These are phyloP conservation scores for Penicillium hesseltinei DNA, from an alignment of 2,329 filamentous ascomycete genomes.

Conservation along the genomic window DNA sequence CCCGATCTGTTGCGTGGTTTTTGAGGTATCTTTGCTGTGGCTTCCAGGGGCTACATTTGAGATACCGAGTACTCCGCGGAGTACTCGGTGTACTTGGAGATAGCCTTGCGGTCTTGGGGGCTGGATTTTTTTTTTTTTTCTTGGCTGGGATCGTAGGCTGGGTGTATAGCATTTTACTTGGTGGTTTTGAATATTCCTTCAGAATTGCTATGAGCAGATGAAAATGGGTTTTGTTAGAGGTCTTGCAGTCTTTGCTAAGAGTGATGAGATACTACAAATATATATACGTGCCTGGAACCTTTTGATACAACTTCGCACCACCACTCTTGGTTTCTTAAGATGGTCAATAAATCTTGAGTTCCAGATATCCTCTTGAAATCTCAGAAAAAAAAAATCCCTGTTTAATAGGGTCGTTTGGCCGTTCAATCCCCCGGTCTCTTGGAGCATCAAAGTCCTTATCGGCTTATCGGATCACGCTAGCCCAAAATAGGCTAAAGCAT, in stretches of 20 bases:
- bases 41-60: conserved; percentile 2
- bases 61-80: background rate
- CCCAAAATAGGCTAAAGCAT: conserved; percentile 16
- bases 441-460: conserved; percentile 16
- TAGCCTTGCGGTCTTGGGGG: background rate
- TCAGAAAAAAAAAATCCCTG: background rate
- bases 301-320: background rate
- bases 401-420: background rate
- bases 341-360: background rate
- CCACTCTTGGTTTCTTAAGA: too few relatives aligned
- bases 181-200: background rate
- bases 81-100: background rate
- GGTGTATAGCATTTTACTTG: background rate
- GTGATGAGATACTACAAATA: background rate
- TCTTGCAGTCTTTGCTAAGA: background rate
- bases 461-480: conserved; percentile 24
- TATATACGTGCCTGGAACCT: background rate
- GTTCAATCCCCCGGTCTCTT: background rate
- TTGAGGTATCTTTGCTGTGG: background rate
- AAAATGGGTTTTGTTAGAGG: too few relatives aligned
- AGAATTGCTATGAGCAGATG: background rate
- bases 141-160: background rate
- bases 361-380: background rate
- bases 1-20: background rate
- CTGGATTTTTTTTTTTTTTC: background rate